Base-by-base conservation (phyloP, 441 rosid species). In the Bocquillonia castaneifolia region DNA sequence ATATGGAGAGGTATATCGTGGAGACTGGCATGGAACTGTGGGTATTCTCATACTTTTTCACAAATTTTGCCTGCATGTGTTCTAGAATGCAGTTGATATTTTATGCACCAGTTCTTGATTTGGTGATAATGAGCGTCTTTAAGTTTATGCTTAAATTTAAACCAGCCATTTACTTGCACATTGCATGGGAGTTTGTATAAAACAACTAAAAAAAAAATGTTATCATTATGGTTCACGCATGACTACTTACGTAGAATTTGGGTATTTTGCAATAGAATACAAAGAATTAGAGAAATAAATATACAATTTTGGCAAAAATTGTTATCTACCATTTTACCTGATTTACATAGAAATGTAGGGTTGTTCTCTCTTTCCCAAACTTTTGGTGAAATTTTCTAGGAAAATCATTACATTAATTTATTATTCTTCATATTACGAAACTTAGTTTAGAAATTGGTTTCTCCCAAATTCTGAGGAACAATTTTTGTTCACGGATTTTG, bases 11-110 rank as follows among this genome's bases (percentile, higher is more conserved):
- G 96, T 93, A 70, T 93, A 93, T 76, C 93, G 84, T 20, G 98
- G 96, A 75, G 96, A 89, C 42, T 91, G 97, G 98, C 94, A 86
- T 67, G 97, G 93, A 76, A 93, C 98, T 59, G 98, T 93, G 82
- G 84, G 98, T 86, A 71, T 65, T 66, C 72, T 63, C 37, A 23
- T 66, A 26, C 61, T 72, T 57, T 26, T 42, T 58, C 29, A 26
- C 45, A 22, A 42, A 36, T 66, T 58, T 55, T 66, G 1, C 63
- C 51, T 61, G 10, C 12, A 68, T 52, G 6, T 71, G 36, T 55
- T 56, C 50, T 36, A 63, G 47, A 52, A 66, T 70, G 42, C 31
- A 29, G 44, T 48, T 31, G 17, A 64, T 53, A 69, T 45, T 52
- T 64, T 67, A 48, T 10, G 45, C 61, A 58, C 42, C 63, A 69